Conservation (phyloP, 1,284 basidiomycete species). For the Cryptococcus jaspeensis region DNA sequence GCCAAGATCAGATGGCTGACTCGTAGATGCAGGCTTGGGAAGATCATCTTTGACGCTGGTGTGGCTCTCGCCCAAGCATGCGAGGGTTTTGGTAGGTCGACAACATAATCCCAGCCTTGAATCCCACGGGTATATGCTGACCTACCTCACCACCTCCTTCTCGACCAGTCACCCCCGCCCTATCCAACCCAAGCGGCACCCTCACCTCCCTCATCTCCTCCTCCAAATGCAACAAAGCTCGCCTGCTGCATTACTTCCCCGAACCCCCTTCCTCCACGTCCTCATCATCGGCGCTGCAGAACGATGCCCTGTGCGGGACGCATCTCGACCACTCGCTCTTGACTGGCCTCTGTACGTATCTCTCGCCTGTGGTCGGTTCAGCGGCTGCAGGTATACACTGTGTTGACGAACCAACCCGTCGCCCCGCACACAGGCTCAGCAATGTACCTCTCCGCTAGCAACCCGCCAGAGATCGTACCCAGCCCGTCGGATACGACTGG, state of each 20-base stretch:
- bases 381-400: neutral
- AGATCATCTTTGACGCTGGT: constrained; percentile 76
- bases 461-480: constrained; percentile 57
- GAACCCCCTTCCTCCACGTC: constrained; percentile 51
- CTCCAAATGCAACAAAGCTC: constrained; percentile 57
- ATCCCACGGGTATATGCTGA: neutral
- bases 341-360: constrained; percentile 70
- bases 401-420: too few relatives aligned
- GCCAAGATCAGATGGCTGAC: neutral
- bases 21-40: constrained; percentile 48
- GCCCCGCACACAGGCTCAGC: constrained; percentile 54
- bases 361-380: neutral
- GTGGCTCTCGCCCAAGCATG: constrained; percentile 76
- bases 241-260: constrained; percentile 88
- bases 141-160: neutral
- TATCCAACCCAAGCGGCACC: constrained; percentile 4
- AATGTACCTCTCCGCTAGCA: constrained; percentile 64
- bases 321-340: constrained; percentile 75
- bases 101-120: too few relatives aligned
- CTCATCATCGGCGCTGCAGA: constrained; percentile 43
- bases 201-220: constrained; percentile 38
- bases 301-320: constrained; percentile 69
- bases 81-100: constrained; percentile 74
- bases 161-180: constrained; percentile 7
- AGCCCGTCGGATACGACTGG: constrained; percentile 74